Evolutionary conservation across 345 rosid genomes (phyloP), one percentile per base, ranked within the genome.

Genomic region (Euphorbia lathyris): DNA sequence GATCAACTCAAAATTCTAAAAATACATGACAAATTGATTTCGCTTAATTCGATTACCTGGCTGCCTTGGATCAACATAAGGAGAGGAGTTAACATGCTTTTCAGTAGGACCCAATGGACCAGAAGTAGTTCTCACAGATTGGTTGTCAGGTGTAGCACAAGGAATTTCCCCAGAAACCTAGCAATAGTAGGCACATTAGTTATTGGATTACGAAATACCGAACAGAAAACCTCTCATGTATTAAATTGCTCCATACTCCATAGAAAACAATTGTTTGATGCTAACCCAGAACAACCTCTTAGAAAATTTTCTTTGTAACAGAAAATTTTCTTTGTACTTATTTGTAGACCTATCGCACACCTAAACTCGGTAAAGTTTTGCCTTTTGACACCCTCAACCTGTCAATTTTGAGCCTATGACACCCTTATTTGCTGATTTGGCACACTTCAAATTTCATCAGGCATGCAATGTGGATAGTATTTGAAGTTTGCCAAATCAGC

Each of bases 131-230:
- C 99, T 77, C 20, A 92, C 96, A 65, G 97, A 96, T 69, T 92
- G 97, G 58, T 81, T 88, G 78, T 88, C 99, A 67, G 93, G 93
- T 51, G 97, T 88, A 66, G 84, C 78, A 74, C 90, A 81, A 1
- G 95, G 96, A 79, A 96, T 89, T 82, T 96, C 99, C 53, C 99
- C 98, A 78, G 98, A 96, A 76, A 90, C 91, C 99, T 92, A 80
- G 65, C 59, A 63, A 67, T 36, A 69, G 52, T 19, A 70, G 9
- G 2, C 38, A 51, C 13, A 55, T 53, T 64, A 75, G 50, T 58
- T n/a, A 62, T 59, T 53, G n/a, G 47, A 69, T 38, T 38, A 69
- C 43, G 43, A 22, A 20, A 62, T 10, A 55, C 16, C 16, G 27
- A 5, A 25, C 8, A 66, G 2, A n/a, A 20, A 53, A 50, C 7